Evolutionary conservation across 352 stramenopile genomes (phyloP).

Genomic region (Globisporangium iwayamae): DNA sequence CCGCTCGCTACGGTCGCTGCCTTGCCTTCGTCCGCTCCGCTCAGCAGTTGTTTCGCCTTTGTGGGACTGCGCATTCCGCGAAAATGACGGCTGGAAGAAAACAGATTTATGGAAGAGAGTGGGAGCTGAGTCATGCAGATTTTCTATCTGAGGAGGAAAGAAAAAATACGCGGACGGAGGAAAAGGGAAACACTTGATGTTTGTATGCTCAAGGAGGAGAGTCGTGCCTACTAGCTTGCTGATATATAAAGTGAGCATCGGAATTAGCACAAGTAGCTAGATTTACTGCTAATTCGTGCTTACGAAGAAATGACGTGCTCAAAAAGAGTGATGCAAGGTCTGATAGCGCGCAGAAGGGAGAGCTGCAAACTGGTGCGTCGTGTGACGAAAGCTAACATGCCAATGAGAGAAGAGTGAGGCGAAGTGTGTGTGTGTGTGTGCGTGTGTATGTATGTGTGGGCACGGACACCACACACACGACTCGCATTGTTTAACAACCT

Average conservation of each 20-base stretch:
- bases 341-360: background rate
- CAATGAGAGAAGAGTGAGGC: too few species aligned
- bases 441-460: too few species aligned
- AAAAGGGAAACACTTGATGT: background rate
- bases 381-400: too few species aligned
- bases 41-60: background rate
- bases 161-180: background rate
- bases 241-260: background rate
- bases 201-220: background rate
- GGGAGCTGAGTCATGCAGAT: background rate
- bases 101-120: background rate
- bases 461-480: too few species aligned
- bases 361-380: background rate
- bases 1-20: background rate
- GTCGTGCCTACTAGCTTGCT: background rate
- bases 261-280: conserved; percentile 3
- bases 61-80: background rate
- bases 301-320: background rate
- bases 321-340: background rate
- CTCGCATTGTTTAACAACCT: too few species aligned
- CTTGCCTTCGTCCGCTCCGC: too few species aligned
- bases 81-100: background rate
- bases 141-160: background rate
- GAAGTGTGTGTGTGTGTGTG: too few species aligned
- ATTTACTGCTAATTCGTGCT: background rate